These are phyloP conservation scores for Verbena officinalis DNA, from an alignment of 257 asterid genomes.

Conservation along the genomic window DNA sequence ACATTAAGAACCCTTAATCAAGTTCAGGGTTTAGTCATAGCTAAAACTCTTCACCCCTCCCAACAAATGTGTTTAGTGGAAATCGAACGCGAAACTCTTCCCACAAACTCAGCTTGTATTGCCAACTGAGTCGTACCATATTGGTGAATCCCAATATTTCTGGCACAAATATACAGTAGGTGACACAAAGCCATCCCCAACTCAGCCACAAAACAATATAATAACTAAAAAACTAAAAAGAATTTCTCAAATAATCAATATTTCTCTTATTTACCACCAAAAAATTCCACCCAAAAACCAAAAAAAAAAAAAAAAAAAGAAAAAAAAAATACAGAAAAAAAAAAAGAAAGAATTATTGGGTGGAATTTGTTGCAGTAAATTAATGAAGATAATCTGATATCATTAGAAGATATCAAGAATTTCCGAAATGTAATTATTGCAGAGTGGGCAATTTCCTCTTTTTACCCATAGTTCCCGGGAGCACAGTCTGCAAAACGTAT, in stretches of 20 bases:
- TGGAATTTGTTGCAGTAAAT: not conserved
- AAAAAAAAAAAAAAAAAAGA: not conserved
- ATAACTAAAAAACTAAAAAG: not conserved
- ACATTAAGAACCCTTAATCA: too few species aligned
- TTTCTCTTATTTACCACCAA: conserved; percentile 11
- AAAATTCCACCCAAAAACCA: not conserved
- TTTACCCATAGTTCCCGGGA: conserved; percentile 83
- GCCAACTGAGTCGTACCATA: too few species aligned
- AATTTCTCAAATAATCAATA: conserved; percentile 1
- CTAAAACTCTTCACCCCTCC: too few species aligned
- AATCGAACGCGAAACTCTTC: too few species aligned
- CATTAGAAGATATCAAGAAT: conserved; percentile 85
- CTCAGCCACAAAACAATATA: not conserved
- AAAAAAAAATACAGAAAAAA: not conserved
- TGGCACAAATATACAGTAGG: not conserved
- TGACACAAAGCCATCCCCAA: not conserved
- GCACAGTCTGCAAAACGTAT: conserved; percentile 83
- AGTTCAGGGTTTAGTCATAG: too few species aligned
- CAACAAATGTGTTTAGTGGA: too few species aligned
- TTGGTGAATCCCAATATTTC: not conserved
- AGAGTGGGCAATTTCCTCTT: conserved; percentile 91
- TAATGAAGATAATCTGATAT: conserved; percentile 12
- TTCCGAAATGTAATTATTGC: conserved; percentile 81
- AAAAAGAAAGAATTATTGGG: not conserved
- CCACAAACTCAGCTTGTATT: too few species aligned